These are phyloP conservation scores for Didymella glomerata DNA, from an alignment of 2,329 filamentous ascomycete species.

Conservation along the genomic window DNA sequence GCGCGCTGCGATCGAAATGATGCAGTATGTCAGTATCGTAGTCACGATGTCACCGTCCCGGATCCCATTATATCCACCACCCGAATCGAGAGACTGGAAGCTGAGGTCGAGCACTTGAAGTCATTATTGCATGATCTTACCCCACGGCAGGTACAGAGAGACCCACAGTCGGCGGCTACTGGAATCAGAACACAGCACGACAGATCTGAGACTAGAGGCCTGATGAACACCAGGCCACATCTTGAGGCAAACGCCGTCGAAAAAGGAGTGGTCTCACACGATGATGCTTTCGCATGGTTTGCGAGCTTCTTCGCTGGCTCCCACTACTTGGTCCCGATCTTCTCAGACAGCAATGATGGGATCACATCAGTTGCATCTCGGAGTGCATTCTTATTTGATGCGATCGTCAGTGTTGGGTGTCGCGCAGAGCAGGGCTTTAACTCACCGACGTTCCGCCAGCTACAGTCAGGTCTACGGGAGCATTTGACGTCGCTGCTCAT, in stretches of 20 bases:
- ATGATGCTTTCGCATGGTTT: slow-evolving; percentile 34
- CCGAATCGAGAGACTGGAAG: slow-evolving; percentile 42
- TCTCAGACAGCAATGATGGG: slow-evolving; percentile 57
- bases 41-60: slow-evolving; percentile 31
- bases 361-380: slow-evolving; percentile 57
- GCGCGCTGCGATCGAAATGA: slow-evolving; percentile 41
- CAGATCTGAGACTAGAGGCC: neutral
- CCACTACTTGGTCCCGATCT: slow-evolving; percentile 60
- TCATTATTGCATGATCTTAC: slow-evolving; percentile 16
- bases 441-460: slow-evolving; percentile 49
- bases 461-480: slow-evolving; percentile 44
- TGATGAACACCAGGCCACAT: neutral
- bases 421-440: slow-evolving; percentile 56
- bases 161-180: neutral
- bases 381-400: slow-evolving; percentile 61
- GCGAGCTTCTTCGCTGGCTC: slow-evolving; percentile 44
- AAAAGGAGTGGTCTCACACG: slow-evolving; percentile 36
- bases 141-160: neutral
- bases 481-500: slow-evolving; percentile 60
- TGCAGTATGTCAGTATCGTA: slow-evolving; percentile 34
- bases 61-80: slow-evolving; percentile 31
- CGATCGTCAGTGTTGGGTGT: slow-evolving; percentile 62
- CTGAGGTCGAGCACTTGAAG: slow-evolving; percentile 30
- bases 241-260: slow-evolving; percentile 31
- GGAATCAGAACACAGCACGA: neutral